A percentile compares a stretch with the other conserved stretches of the same genome.
phyloP scores from a whole-genome alignment of 2,329 filamentous ascomycete species.

The Bipolaris bicolor region DNA sequence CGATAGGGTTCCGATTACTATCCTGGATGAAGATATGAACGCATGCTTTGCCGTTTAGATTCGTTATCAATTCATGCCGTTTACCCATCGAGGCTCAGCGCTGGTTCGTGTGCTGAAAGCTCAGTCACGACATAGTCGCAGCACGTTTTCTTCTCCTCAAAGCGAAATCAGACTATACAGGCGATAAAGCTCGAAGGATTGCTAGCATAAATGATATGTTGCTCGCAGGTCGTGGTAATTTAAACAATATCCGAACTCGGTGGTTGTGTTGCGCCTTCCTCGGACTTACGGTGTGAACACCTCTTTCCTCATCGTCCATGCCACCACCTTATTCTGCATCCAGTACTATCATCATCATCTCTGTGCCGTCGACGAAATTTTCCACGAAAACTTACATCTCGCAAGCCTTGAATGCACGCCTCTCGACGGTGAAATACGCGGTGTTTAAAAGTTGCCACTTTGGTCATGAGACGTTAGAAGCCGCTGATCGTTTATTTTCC shows the following conservation, averaged over 20 bases:
- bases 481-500: constrained; percentile 5
- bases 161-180: no score
- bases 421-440: not conserved
- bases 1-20: no score
- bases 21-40: no score
- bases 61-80: no score
- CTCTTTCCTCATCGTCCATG: not conserved
- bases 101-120: no score
- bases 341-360: not conserved
- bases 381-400: not conserved
- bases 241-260: not conserved
- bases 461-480: not conserved
- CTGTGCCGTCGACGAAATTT: not conserved
- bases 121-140: no score
- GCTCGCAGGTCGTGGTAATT: not conserved
- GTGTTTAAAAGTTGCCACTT: not conserved
- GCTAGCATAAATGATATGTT: no score
- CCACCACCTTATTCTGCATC: not conserved
- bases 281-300: not conserved
- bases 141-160: no score
- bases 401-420: not conserved
- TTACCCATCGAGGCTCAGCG: no score
- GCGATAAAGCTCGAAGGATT: no score
- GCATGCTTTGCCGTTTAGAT: no score
- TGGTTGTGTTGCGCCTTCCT: not conserved